Percentiles rank a stretch among this genome's conserved stretches.
Conservation (phyloP, 345 rosid genomes). For the Citrus maxima region DNA sequence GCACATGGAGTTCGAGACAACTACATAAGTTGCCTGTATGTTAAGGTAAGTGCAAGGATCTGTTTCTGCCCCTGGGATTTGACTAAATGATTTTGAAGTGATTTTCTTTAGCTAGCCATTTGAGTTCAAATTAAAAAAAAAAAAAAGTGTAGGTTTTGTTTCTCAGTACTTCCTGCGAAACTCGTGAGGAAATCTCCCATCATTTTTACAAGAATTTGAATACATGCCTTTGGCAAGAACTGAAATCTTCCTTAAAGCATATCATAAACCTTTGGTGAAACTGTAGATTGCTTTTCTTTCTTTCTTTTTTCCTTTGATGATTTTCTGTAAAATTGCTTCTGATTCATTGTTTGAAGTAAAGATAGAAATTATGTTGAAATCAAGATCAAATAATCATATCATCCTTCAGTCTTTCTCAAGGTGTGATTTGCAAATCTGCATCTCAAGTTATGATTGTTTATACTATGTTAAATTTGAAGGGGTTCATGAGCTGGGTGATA, state of each 20-base stretch:
- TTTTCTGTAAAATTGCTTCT: neutral
- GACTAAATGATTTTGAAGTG: too few species aligned
- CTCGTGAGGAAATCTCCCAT: neutral
- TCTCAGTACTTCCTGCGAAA: neutral
- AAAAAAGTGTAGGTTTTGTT: neutral
- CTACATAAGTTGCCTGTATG: slow-evolving; percentile 41
- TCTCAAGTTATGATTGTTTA: neutral
- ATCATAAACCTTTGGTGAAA: slow-evolving; percentile 11
- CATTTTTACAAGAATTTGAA: neutral
- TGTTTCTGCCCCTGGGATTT: too few species aligned
- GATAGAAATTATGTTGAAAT: neutral
- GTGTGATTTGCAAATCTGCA: neutral
- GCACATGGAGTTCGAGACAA: slow-evolving; percentile 89
- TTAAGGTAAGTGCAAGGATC: neutral
- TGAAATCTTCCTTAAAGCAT: neutral
- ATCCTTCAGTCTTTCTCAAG: neutral
- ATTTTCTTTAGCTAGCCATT: too few species aligned
- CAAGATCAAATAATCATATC: neutral
- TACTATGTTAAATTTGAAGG: too few species aligned
- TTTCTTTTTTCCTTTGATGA: too few species aligned
- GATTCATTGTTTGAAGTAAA: slow-evolving; percentile 6
- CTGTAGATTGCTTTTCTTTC: neutral
- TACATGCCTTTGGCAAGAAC: slow-evolving; percentile 10
- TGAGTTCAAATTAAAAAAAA: too few species aligned
- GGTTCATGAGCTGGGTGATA: too few species aligned